These are phyloP conservation scores for Candida sanyaensis DNA, from an alignment of 1,139 yeast genomes.

Conservation along the genomic window DNA sequence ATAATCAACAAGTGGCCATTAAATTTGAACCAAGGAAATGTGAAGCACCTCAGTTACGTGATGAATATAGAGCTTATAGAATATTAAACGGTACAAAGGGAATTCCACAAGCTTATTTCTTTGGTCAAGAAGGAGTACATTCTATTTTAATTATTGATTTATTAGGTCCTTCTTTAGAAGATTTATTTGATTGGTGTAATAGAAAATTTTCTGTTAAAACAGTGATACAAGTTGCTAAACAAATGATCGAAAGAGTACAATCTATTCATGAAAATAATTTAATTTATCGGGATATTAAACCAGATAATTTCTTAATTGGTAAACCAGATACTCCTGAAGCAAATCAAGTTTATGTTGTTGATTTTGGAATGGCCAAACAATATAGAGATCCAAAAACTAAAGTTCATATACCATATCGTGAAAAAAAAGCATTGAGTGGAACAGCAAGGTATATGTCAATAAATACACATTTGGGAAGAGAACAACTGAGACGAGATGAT, in stretches of 20 bases:
- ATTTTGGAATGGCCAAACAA: slow-evolving; percentile 70
- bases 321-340: slow-evolving; percentile 65
- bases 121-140: slow-evolving; percentile 81
- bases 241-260: slow-evolving; percentile 70
- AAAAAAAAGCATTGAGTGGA: slow-evolving; percentile 63
- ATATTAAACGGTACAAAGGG: slow-evolving; percentile 63
- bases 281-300: slow-evolving; percentile 76
- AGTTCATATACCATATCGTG: slow-evolving; percentile 62
- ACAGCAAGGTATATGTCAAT: slow-evolving; percentile 69
- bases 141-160: slow-evolving; percentile 72
- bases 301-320: slow-evolving; percentile 75
- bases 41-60: slow-evolving; percentile 79
- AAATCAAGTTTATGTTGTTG: slow-evolving; percentile 51
- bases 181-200: slow-evolving; percentile 81
- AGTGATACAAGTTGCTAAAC: slow-evolving; percentile 72
- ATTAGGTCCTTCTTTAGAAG: slow-evolving; percentile 77
- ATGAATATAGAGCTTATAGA: slow-evolving; percentile 74
- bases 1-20: slow-evolving; percentile 75
- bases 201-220: slow-evolving; percentile 68
- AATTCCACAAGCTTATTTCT: slow-evolving; percentile 73
- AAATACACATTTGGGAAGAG: slow-evolving; percentile 65
- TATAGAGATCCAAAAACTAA: slow-evolving; percentile 62
- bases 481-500: slow-evolving; percentile 65
- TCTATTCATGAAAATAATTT: slow-evolving; percentile 68
- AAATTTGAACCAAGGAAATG: slow-evolving; percentile 79